Evolutionary conservation across 352 stramenopile genomes (phyloP), one percentile per base, ranked within the genome.

Genomic region (Phytophthora fragariaefolia): DNA sequence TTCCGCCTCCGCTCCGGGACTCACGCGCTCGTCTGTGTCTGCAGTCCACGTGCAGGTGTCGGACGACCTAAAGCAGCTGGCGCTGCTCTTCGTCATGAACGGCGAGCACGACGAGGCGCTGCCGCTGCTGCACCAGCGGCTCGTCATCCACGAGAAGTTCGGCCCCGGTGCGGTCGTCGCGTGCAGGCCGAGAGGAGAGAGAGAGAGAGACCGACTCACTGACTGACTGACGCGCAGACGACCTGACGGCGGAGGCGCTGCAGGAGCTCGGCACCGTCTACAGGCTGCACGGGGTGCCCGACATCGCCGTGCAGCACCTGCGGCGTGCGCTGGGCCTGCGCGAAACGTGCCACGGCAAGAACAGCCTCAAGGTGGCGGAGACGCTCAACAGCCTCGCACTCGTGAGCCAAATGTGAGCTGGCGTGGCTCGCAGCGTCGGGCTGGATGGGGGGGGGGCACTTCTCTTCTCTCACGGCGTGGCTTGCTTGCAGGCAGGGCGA

Each of bases 81-180:
- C 81, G 32, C 61, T 89, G 52, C 80, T 91, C 58, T 86, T 78
- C 68, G 87, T 80, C 58, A 91, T 93, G 81, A 80, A 79, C 42
- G 80, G 85, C 34, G 79, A 82, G 30, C 73, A 85, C 66, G 81
- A 87, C 38, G 79, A 89, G 62, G 83, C 85, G 50, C 77, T 93
- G 26, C 74, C 77, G 23, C 72, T 91, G 62, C 76, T 93, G 47
- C 85, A 93, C 61, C 80, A 79, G 61, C 82, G 83, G 2, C 80
- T 93, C n/a, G 85, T 93, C 27, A 93, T 93, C 71, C 85, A 93
- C 63, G 85, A 93, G 55, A 93, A 93, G 62, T 87, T 82, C 59
- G 85, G 85, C 0, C 81, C 83, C 7, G 79, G 83, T 92, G 59
- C 61, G 55, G 50, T 26, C 20, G 13, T 13, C 20, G n/a, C 38